phyloP scores from a whole-genome alignment of 2,329 filamentous ascomycete genomes.

The Nemania abortiva region DNA sequence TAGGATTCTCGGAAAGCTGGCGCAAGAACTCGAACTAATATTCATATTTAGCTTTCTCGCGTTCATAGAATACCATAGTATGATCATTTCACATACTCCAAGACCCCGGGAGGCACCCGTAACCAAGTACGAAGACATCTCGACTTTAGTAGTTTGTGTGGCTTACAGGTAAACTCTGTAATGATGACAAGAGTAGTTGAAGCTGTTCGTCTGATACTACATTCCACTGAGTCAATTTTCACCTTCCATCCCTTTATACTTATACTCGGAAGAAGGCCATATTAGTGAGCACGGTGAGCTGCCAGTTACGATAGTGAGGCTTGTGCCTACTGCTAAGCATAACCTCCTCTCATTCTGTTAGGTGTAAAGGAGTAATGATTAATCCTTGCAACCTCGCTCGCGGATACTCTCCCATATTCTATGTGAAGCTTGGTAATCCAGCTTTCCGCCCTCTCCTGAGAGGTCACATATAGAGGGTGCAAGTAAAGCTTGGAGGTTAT shows the following conservation, averaged over 20 bases:
- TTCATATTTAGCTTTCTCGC: not conserved
- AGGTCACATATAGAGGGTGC: not conserved
- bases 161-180: not conserved
- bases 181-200: not conserved
- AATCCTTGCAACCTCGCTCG: not conserved
- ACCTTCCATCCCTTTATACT: not conserved
- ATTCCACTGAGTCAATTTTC: not conserved
- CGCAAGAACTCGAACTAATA: conserved; percentile 62
- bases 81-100: conserved; percentile 40
- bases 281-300: no score
- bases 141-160: not conserved
- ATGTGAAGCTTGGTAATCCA: no score
- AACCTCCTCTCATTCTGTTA: not conserved
- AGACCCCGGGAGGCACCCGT: conserved; percentile 46
- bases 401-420: not conserved
- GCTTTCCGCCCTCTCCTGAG: not conserved
- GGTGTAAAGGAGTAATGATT: conserved; percentile 3
- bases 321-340: not conserved
- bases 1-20: conserved; percentile 57
- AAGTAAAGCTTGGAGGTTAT: not conserved
- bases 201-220: conserved; percentile 6
- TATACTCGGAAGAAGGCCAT: conserved; percentile 2
- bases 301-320: not conserved
- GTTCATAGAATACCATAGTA: not conserved
- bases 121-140: conserved; percentile 46